Evolutionary conservation across 1,139 yeast species (phyloP).

Genomic region (Diutina sp.): DNA sequence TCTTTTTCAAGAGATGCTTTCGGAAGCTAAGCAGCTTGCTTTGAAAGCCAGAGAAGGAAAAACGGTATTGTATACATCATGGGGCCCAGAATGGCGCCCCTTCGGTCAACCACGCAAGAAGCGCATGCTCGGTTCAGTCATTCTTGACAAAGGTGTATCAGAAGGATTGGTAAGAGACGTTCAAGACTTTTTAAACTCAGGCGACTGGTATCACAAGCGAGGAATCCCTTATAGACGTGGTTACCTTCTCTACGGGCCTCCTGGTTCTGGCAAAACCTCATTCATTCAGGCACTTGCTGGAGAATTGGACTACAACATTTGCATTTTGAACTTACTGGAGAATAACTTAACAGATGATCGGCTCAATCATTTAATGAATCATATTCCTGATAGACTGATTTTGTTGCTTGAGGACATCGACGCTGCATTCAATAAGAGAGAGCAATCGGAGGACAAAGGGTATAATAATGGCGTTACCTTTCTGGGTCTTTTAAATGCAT

Average conservation of each 20-base stretch:
- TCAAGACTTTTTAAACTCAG: conserved; percentile 62
- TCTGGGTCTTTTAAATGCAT: conserved; percentile 83
- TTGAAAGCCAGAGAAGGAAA: conserved; percentile 80
- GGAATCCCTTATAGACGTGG: conserved; percentile 98
- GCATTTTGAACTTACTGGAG: conserved; percentile 83
- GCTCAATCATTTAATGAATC: conserved; percentile 88
- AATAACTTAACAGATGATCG: conserved; percentile 89
- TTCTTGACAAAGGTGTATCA: conserved; percentile 65
- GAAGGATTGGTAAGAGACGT: conserved; percentile 60
- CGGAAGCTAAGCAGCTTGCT: conserved; percentile 79
- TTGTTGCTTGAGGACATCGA: conserved; percentile 85
- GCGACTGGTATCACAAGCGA: conserved; percentile 87
- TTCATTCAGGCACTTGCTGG: conserved; percentile 96
- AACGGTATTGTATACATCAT: conserved; percentile 84
- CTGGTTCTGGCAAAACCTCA: conserved; percentile 95
- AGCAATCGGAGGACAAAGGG: conserved; percentile 66
- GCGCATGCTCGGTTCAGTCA: conserved; percentile 73
- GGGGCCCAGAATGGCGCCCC: conserved; percentile 99
- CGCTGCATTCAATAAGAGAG: conserved; percentile 84
- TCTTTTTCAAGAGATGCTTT: conserved; percentile 58
- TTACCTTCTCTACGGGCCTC: conserved; percentile 89
- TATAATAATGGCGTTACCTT: conserved; percentile 82
- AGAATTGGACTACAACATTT: conserved; percentile 87
- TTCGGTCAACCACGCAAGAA: conserved; percentile 93
- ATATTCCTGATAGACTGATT: conserved; percentile 82